Base-by-base conservation (phyloP, 1,139 yeast species). In the Blastobotrys persicus region DNA sequence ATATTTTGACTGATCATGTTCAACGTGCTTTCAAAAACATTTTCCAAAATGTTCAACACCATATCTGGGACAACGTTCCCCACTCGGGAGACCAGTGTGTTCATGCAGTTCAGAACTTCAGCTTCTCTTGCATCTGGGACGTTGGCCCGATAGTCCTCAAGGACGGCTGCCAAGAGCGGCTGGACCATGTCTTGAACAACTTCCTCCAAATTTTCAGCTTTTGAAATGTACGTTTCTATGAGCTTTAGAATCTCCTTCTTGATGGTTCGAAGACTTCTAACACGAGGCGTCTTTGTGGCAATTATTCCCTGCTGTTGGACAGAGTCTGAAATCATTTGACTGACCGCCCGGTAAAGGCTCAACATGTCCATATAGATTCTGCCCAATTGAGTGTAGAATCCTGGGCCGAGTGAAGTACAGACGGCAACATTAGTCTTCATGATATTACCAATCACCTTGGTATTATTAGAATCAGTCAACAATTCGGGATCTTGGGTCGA, bases 121-220 rank as follows among this genome's bases (percentile, higher is more conserved):
- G 97, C 96, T 71, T 94, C 98, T 64, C 98, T 83, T 5, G 98
- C 96, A 71, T 88, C 96, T 3, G 98, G 95, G 33, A 89, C 96
- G 63, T 88, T 88, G 16, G 81, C 74, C 62, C 81, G 81, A 71
- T 94, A 94, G 69, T 94, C 99, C 56, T 87, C 94, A 58, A 94
- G 78, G 14, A 89, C 94, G 0, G 97, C 89, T 39, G 79, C 79
- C 60, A 94, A 79, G 61, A 94, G 74, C 42, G 95, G 95, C 58
- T 88, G 88, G 2, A 89, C 83, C 59, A 94, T 77, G 58, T 85
- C 91, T 54, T 83, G 77, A 40, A 88, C 96, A 51, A 92, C 85
- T 59, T 88, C 92, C 55, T 89, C 91, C 55, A 83, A 75, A 62
- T 92, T 88, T 59, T 85, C 91, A 11, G 97, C 95, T 65, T 86